Conservation (phyloP, 1,284 basidiomycete species). For the Chalciporus sp. region DNA sequence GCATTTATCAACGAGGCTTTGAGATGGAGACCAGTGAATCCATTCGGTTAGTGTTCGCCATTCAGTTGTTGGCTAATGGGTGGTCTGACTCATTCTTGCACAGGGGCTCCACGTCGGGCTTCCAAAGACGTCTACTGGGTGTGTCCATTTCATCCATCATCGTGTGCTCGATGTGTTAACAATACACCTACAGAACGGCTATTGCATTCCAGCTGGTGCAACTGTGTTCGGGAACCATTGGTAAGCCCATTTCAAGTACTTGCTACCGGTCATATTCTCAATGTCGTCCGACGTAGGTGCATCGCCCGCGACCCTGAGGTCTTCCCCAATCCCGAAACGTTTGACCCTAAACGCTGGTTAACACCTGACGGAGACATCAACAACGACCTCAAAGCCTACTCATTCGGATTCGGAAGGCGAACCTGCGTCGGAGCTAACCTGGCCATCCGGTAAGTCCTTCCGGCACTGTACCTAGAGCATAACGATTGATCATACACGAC, state of each 20-base stretch:
- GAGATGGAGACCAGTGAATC: slow-evolving; percentile 33
- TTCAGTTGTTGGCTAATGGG: not conserved
- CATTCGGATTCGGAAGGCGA: slow-evolving; percentile 64
- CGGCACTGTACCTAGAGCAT: not conserved
- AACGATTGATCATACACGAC: too few relatives aligned
- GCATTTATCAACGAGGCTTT: slow-evolving; percentile 31
- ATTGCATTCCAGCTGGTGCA: slow-evolving; percentile 60
- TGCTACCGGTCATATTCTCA: too few relatives aligned
- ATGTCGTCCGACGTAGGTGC: slow-evolving; percentile 34
- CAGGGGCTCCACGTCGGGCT: slow-evolving; percentile 15
- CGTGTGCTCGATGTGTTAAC: not conserved
- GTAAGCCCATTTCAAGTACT: slow-evolving; percentile 29
- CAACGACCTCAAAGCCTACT: slow-evolving; percentile 52
- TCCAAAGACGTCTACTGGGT: slow-evolving; percentile 29
- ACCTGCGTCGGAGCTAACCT: slow-evolving; percentile 65
- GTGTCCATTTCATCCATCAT: not conserved
- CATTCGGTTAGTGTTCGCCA: slow-evolving; percentile 17
- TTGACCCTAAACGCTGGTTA: slow-evolving; percentile 62
- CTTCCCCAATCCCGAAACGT: slow-evolving; percentile 61
- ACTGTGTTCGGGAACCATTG: slow-evolving; percentile 62
- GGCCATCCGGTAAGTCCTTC: slow-evolving; percentile 37
- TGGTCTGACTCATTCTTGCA: slow-evolving; percentile 7
- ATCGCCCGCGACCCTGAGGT: slow-evolving; percentile 58
- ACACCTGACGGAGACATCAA: slow-evolving; percentile 48
- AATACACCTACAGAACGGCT: slow-evolving; percentile 42